These are phyloP conservation scores for Ceratocystis variospora DNA, from an alignment of 2,329 filamentous ascomycete species.

Conservation along the genomic window DNA sequence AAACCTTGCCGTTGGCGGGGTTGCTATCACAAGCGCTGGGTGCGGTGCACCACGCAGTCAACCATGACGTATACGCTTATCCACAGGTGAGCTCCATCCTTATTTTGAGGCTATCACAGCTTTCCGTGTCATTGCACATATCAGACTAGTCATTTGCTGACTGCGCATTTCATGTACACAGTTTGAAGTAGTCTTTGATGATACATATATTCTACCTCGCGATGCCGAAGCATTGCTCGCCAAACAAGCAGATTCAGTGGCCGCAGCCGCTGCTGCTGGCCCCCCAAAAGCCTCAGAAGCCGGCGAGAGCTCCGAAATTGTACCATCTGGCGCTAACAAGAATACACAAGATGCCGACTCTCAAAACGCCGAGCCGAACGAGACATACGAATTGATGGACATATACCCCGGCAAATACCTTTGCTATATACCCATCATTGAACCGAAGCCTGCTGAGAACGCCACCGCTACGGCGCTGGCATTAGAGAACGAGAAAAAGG, in stretches of 20 bases:
- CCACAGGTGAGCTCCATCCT: conserved; percentile 51
- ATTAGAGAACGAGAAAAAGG: conserved; percentile 63
- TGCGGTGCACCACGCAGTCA: conserved; percentile 30
- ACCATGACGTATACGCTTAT: conserved; percentile 75
- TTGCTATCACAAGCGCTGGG: conserved; percentile 34
- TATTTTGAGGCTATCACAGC: not conserved
- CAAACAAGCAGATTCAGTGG: conserved; percentile 22
- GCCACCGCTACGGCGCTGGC: conserved; percentile 53
- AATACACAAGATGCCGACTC: not conserved
- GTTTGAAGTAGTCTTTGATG: conserved; percentile 68
- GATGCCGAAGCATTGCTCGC: conserved; percentile 52
- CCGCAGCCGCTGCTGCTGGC: conserved; percentile 22
- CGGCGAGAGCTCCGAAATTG: conserved; percentile 26
- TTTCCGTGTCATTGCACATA: not conserved
- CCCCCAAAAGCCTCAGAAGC: not conserved
- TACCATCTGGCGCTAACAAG: conserved; percentile 23
- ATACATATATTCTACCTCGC: conserved; percentile 55
- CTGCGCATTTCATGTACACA: conserved; percentile 28
- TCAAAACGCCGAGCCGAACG: conserved; percentile 21
- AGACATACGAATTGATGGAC: conserved; percentile 59
- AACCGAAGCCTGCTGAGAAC: conserved; percentile 42
- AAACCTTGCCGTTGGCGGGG: conserved; percentile 32
- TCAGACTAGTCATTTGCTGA: not conserved
- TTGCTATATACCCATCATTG: conserved; percentile 67
- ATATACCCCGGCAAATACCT: conserved; percentile 59